Conservation (phyloP, 176 grass and related monocot species). For the Carex myosuroides region DNA sequence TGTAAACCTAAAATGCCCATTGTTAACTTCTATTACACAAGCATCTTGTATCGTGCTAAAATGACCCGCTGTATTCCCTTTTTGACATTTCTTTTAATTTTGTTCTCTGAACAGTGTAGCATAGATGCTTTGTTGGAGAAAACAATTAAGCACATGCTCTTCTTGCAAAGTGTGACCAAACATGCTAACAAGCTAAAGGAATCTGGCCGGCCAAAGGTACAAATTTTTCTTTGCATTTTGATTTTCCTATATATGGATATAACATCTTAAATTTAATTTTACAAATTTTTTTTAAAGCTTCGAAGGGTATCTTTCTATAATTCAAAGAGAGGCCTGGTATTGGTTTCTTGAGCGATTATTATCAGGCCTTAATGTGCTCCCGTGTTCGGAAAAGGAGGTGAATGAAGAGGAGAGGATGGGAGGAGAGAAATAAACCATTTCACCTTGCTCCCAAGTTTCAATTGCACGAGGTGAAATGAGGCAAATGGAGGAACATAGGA, state of each 20-base stretch:
- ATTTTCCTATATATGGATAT: neutral
- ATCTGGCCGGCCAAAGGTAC: slow-evolving; percentile 42
- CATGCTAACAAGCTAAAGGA: slow-evolving; percentile 56
- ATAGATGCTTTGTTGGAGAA: slow-evolving; percentile 67
- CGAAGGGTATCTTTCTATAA: neutral
- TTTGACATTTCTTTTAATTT: neutral
- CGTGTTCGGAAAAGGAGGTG: too few species aligned
- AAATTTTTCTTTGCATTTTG: neutral
- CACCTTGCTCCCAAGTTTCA: too few species aligned
- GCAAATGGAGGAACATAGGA: too few species aligned
- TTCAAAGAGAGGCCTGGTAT: neutral
- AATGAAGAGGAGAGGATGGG: too few species aligned
- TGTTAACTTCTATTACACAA: neutral
- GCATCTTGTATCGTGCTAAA: neutral
- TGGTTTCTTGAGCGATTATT: neutral
- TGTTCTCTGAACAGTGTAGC: slow-evolving; percentile 44
- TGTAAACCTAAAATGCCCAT: neutral
- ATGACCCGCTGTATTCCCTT: neutral
- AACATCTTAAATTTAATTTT: neutral
- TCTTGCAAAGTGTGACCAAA: slow-evolving; percentile 61
- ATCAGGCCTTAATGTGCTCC: neutral
- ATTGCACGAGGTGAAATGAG: too few species aligned
- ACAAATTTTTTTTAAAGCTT: neutral
- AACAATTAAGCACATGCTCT: slow-evolving; percentile 67
- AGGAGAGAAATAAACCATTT: too few species aligned